Conservation (phyloP, 1,284 basidiomycete species). For the Naganishia sp. region DNA sequence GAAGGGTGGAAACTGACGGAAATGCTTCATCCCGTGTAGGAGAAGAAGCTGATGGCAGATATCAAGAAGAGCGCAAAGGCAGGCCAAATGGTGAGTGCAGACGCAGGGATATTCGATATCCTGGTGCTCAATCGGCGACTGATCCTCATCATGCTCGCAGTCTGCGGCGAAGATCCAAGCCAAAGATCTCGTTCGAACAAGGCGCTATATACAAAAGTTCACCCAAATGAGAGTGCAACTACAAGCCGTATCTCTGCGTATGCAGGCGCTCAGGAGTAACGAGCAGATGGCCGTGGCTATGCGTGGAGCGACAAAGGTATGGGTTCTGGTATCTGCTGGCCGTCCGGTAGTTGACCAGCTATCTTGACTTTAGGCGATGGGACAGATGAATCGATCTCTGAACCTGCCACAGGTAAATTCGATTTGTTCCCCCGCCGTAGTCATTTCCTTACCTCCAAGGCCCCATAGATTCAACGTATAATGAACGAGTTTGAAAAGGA, state of each 20-base stretch:
- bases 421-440: background rate
- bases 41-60: slow-evolving; percentile 88
- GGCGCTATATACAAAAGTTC: slow-evolving; percentile 96
- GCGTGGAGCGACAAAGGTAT: slow-evolving; percentile 91
- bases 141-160: slow-evolving; percentile 54
- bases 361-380: slow-evolving; percentile 75
- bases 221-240: slow-evolving; percentile 98
- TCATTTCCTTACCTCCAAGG: background rate
- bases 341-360: background rate
- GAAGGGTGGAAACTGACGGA: background rate
- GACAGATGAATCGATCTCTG: slow-evolving; percentile 92
- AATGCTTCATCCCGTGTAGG: too few species aligned
- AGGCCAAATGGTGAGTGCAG: slow-evolving; percentile 80
- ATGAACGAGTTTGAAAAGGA: slow-evolving; percentile 99
- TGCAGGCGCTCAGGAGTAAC: slow-evolving; percentile 94
- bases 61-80: slow-evolving; percentile 96
- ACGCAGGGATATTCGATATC: background rate
- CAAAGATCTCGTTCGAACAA: slow-evolving; percentile 93
- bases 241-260: slow-evolving; percentile 91
- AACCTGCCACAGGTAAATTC: slow-evolving; percentile 70
- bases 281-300: slow-evolving; percentile 99
- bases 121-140: background rate
- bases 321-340: slow-evolving; percentile 40
- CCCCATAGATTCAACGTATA: slow-evolving; percentile 78
- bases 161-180: slow-evolving; percentile 99